phyloP scores from a whole-genome alignment of 768 basidiomycete species.

The Agaricus subrufescens region DNA sequence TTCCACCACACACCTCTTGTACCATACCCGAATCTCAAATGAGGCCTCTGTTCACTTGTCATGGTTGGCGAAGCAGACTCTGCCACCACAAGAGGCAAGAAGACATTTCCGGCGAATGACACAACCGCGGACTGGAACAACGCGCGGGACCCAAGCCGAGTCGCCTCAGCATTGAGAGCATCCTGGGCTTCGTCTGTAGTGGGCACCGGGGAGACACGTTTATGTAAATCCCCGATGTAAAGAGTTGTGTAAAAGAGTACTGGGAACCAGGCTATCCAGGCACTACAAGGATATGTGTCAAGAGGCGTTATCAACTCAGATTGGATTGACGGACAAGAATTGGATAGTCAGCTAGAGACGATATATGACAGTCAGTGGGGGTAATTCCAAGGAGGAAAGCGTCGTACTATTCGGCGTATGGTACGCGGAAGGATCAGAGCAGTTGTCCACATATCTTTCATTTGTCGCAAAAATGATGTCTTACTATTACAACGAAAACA shows the following conservation, averaged over 20 bases:
- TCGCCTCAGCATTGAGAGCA: slow-evolving; percentile 60
- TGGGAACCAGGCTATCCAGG: slow-evolving; percentile 92
- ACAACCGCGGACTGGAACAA: slow-evolving; percentile 75
- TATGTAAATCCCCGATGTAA: slow-evolving; percentile 87
- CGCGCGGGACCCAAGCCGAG: slow-evolving; percentile 79
- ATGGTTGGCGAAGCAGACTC: slow-evolving; percentile 18
- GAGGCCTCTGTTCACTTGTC: not conserved
- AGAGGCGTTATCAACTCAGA: not conserved
- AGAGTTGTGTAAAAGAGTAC: slow-evolving; percentile 83
- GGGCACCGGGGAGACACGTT: slow-evolving; percentile 32
- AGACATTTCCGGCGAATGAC: slow-evolving; percentile 59
- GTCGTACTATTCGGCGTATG: slow-evolving; percentile 77
- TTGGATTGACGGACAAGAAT: slow-evolving; percentile 58
- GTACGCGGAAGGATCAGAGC: slow-evolving; percentile 62
- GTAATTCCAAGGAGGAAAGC: not conserved
- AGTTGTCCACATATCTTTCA: slow-evolving; percentile 69
- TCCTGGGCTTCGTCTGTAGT: slow-evolving; percentile 21
- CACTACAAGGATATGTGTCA: slow-evolving; percentile 31
- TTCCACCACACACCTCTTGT: slow-evolving; percentile 13
- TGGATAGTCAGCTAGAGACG: slow-evolving; percentile 63
- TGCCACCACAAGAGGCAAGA: slow-evolving; percentile 63
- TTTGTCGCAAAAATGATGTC: slow-evolving; percentile 34
- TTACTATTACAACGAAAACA: slow-evolving; percentile 17
- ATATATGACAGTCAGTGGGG: not conserved
- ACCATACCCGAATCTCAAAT: slow-evolving; percentile 1